Evolutionary conservation across 345 rosid genomes (phyloP), one percentile per base, ranked within the genome.

Genomic region (Corchorus olitorius): DNA sequence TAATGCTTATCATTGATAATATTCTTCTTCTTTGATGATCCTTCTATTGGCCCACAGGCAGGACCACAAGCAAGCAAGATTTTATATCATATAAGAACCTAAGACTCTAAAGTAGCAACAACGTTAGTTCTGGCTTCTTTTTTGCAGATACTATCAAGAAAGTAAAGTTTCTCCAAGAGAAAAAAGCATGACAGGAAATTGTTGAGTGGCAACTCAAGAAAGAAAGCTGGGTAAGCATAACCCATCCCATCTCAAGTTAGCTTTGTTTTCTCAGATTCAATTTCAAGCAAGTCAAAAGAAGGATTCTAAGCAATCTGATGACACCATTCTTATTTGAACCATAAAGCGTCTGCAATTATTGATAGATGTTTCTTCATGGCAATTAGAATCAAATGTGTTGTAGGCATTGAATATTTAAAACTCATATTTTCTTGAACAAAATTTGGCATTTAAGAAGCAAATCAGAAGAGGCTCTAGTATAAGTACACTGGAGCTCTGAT

Each of bases 271-370:
- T 27, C 19, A 34, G 0, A 66, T 66, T 52, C 16, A 43, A 19
- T 20, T 49, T 49, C 72, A 68, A 20, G 56, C 39, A 48, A 68
- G 13, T 11, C 13, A 22, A 22, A 22, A 1, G 10, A 41, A 65
- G 39, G 35, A 67, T 13, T 46, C 54, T 49, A 69, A 27, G 43
- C 49, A 69, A 48, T 49, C 73, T 49, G 43, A 49, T 69, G 59
- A 69, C 43, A 50, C 45, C 73, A 33, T 4, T 68, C 56, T 19
- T 69, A 37, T 49, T 45, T 69, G 33, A 68, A 15, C 56, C 72
- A 27, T 27, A 46, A 39, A 20, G 58, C 16, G 48, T 68, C 55
- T 27, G 43, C 43, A 33, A 58, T 50, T 49, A 69, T 49, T 11
- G 33, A 69, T 9, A 68, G 49, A 48, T 33, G 12, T 27, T 19